phyloP scores from a whole-genome alignment of 371 early-diverging fungal genomes.

The Mortierella sp. region DNA sequence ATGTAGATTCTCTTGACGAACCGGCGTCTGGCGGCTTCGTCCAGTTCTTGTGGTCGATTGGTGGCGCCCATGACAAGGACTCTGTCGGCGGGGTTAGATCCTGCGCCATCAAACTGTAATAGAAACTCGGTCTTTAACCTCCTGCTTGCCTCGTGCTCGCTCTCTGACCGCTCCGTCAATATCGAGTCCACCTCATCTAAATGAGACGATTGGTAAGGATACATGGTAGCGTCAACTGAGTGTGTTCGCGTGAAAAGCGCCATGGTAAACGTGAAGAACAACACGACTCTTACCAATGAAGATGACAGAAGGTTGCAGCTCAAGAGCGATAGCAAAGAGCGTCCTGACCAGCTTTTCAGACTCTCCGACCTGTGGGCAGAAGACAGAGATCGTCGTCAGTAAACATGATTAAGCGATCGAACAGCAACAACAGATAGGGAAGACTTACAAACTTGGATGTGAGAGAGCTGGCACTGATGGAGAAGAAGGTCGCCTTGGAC shows the following conservation, averaged over 20 bases:
- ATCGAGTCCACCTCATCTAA: constrained; percentile 81
- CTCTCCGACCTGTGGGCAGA: constrained; percentile 62
- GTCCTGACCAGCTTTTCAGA: constrained; percentile 78
- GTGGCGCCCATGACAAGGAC: constrained; percentile 75
- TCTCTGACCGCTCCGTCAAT: constrained; percentile 77
- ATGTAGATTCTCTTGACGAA: constrained; percentile 82
- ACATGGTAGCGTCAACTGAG: too few relatives aligned
- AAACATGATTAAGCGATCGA: not conserved
- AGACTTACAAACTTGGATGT: constrained; percentile 79
- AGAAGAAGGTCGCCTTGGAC: constrained; percentile 83
- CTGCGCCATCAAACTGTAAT: constrained; percentile 82
- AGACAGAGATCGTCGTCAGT: not conserved
- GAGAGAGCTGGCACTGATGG: constrained; percentile 84
- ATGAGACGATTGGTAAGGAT: too few relatives aligned
- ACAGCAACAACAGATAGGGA: not conserved
- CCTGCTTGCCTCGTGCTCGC: constrained; percentile 83
- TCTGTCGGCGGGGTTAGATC: constrained; percentile 63
- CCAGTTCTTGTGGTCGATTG: constrained; percentile 80
- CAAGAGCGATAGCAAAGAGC: constrained; percentile 73
- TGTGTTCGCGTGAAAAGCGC: too few relatives aligned
- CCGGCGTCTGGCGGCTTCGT: constrained; percentile 84
- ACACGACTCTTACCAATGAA: constrained; percentile 66
- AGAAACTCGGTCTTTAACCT: constrained; percentile 90
- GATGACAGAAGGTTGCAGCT: constrained; percentile 77
- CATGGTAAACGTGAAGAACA: not conserved